These are phyloP conservation scores for Xylaria sp. DNA, from an alignment of 2,329 filamentous ascomycete genomes.

Conservation along the genomic window DNA sequence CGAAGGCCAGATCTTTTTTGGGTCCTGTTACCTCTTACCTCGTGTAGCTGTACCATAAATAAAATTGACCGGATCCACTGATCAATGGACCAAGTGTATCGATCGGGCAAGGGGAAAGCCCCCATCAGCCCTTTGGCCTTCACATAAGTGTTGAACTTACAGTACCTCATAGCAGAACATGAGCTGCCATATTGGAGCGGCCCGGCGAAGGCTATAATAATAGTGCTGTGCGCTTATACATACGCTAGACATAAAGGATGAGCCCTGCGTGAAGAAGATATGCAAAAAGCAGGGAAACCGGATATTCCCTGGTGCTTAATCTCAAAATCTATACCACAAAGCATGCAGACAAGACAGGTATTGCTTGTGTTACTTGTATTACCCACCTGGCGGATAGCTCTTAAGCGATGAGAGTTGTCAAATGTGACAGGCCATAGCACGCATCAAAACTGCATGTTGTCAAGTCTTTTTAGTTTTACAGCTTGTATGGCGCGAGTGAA, in stretches of 20 bases:
- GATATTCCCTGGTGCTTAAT: neutral
- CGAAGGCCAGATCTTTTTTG: conserved; percentile 7
- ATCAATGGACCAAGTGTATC: neutral
- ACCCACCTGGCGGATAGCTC: too few relatives aligned
- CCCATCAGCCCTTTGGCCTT: neutral
- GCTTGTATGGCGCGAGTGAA: neutral
- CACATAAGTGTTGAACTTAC: neutral
- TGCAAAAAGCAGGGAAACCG: neutral
- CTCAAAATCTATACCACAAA: too few relatives aligned
- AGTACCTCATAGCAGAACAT: neutral
- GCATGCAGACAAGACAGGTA: too few relatives aligned
- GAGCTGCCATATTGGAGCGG: neutral
- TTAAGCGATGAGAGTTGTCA: neutral
- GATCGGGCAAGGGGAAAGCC: conserved; percentile 3
- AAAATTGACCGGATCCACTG: conserved; percentile 10
- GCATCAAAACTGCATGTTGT: neutral
- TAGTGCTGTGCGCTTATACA: neutral
- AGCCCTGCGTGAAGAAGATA: neutral
- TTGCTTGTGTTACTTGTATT: too few relatives aligned
- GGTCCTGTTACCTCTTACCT: neutral
- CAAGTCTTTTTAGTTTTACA: neutral
- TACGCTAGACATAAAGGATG: neutral
- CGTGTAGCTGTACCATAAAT: neutral
- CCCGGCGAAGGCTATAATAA: neutral
- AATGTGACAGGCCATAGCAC: neutral